Base-by-base conservation (phyloP, 2,329 filamentous ascomycete species). In the Penicillium sp. region DNA sequence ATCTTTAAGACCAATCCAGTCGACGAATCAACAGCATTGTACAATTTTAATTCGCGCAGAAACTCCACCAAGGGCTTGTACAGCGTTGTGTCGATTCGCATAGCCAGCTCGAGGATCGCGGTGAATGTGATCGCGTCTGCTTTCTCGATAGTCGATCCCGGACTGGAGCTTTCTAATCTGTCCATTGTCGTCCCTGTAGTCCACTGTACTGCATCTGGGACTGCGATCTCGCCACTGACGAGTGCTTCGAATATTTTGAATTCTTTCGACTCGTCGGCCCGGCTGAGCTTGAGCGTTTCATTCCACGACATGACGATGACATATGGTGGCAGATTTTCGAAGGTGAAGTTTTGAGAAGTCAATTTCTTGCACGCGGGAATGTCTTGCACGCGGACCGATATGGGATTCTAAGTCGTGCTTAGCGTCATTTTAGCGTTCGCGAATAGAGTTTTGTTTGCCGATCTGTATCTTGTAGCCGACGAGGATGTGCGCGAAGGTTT, bases 11-110 rank as follows among this genome's bases (percentile, higher is more conserved):
- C 34, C 16, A 51, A 14, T 1, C 34, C 41, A 5, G 48, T 51
- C 14, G 48, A 35, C 9, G 48, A 51, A 26, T 51, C 41, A 11
- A 51, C 41, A 9, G 48, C 48, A 19, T 51, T 51, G 34, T 51
- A 51, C 34, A 32, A 18, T 9, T 51, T 51, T n/a, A 51, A 38
- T 23, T 39, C 48, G 7, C 11, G n/a, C 34, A 51, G 35, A 14
- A 51, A 51, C 3, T 29, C 34, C 6, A 51, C 13, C 48, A 51
- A 30, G 8, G 48, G 48, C 9, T 16, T 26, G 26, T 51, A 46
- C 13, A 46, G 32, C 6, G 30, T 34, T 23, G 41, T 27, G 1
- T 51, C 41, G 48, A 51, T 46, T 23, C 19, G 32, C 48, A 51
- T 51, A 6, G 30, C 48, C 30, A 51, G 7, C n/a, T 51, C 48